Percentiles rank a stretch among this genome's conserved stretches.
phyloP scores from a whole-genome alignment of 2,329 filamentous ascomycete species.

The Catunica adiposa region DNA sequence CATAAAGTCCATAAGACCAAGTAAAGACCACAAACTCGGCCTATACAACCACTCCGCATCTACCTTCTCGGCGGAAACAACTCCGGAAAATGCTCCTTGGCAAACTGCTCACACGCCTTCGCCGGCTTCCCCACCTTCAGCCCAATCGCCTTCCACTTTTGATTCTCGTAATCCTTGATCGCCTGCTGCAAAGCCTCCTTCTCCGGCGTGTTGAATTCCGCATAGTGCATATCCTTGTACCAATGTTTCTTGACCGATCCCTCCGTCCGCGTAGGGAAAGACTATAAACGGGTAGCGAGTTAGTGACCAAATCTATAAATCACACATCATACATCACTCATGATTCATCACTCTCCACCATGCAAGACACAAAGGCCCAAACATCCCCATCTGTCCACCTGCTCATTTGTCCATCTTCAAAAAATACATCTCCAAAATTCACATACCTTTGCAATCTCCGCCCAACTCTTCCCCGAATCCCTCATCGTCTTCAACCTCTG shows the following conservation, averaged over 20 bases:
- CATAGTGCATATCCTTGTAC: slow-evolving; percentile 99
- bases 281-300: slow-evolving; percentile 31
- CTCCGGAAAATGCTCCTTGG: slow-evolving; percentile 77
- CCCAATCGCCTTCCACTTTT: slow-evolving; percentile 96
- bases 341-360: no score
- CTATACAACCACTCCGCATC: background rate
- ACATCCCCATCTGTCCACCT: no score
- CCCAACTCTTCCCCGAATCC: slow-evolving; percentile 87
- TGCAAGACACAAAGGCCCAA: no score
- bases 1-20: background rate
- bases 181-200: slow-evolving; percentile 70
- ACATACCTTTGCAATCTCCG: slow-evolving; percentile 97
- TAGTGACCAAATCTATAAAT: background rate
- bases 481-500: slow-evolving; percentile 84
- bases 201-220: slow-evolving; percentile 95
- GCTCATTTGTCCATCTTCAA: no score
- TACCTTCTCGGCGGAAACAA: slow-evolving; percentile 8
- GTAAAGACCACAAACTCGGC: background rate
- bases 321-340: no score
- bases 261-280: slow-evolving; percentile 83
- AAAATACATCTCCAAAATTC: no score
- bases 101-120: slow-evolving; percentile 71
- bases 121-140: slow-evolving; percentile 95
- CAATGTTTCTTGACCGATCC: slow-evolving; percentile 99
- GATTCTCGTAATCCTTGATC: slow-evolving; percentile 97